phyloP scores from a whole-genome alignment of 2,329 filamentous ascomycete species.

The Apiospora sp. region DNA sequence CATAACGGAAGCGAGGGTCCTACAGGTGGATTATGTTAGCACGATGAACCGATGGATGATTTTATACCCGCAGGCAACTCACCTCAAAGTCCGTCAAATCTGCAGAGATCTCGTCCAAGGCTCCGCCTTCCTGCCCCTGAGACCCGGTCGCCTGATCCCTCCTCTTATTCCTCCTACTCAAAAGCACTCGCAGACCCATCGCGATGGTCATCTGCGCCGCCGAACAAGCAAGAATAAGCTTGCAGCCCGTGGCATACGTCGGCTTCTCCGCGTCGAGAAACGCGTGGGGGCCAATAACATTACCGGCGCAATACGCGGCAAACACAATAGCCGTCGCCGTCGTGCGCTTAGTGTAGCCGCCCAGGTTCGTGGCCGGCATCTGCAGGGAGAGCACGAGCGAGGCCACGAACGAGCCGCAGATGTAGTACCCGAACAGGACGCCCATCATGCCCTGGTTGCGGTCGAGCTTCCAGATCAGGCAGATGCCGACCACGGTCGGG shows the following conservation, averaged over 20 bases:
- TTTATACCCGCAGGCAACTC: conserved; percentile 11
- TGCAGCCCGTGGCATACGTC: conserved; percentile 59
- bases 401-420: conserved; percentile 56
- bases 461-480: conserved; percentile 58
- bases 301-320: conserved; percentile 56
- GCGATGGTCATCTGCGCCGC: conserved; percentile 50
- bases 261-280: conserved; percentile 55
- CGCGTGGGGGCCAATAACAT: conserved; percentile 55
- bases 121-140: conserved; percentile 25
- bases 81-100: conserved; percentile 51
- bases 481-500: conserved; percentile 58
- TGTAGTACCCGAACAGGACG: conserved; percentile 60
- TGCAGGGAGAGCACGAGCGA: conserved; percentile 62
- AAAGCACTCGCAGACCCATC: conserved; percentile 43
- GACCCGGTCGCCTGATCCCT: conserved; percentile 43
- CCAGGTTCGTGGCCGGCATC: conserved; percentile 57
- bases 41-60: too few species aligned
- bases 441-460: conserved; percentile 51
- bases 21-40: conserved; percentile 19
- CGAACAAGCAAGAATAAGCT: conserved; percentile 56
- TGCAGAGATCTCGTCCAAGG: conserved; percentile 38
- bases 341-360: conserved; percentile 57
- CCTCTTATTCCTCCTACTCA: conserved; percentile 48
- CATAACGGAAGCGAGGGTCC: conserved; percentile 42
- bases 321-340: conserved; percentile 54